These are phyloP conservation scores for Plantago elongata DNA, from an alignment of 257 asterid species.

Conservation along the genomic window DNA sequence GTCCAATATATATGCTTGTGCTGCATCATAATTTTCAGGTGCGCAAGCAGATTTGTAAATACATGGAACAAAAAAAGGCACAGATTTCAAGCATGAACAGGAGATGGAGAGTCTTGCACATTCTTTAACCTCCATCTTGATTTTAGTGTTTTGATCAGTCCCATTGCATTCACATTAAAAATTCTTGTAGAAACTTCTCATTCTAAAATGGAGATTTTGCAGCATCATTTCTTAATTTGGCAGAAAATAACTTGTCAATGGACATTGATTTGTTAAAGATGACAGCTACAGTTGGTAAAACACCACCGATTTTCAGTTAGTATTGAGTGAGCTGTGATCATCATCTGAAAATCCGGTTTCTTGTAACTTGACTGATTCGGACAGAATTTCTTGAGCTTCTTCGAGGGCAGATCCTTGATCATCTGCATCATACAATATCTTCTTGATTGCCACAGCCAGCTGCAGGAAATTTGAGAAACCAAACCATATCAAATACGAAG, in stretches of 20 bases:
- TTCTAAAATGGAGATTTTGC: neutral
- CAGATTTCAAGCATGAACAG: too few relatives aligned
- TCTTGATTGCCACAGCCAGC: slow-evolving; percentile 65
- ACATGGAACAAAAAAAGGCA: too few relatives aligned
- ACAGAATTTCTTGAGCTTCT: slow-evolving; percentile 71
- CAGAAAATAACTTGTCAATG: neutral
- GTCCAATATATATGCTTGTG: too few relatives aligned
- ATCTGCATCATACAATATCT: slow-evolving; percentile 72
- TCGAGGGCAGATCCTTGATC: slow-evolving; percentile 61
- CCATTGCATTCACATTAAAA: neutral
- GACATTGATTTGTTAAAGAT: neutral
- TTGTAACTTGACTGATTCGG: slow-evolving; percentile 26
- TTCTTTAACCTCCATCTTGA: too few relatives aligned
- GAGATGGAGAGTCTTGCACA: too few relatives aligned
- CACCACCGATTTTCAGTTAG: slow-evolving; percentile 2
- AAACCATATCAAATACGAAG: neutral
- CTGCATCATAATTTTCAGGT: too few relatives aligned
- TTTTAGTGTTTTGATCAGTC: neutral
- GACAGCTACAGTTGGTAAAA: neutral
- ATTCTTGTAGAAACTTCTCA: neutral
- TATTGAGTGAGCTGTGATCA: slow-evolving; percentile 18
- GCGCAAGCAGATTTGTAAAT: too few relatives aligned
- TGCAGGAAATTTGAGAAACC: slow-evolving; percentile 27
- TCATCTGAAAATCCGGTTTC: slow-evolving; percentile 28
- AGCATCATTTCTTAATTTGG: neutral